Percentiles rank a stretch among this genome's conserved stretches.
Conservation (phyloP, 2,329 filamentous ascomycete species). For the Fusarium solani-melongenae region DNA sequence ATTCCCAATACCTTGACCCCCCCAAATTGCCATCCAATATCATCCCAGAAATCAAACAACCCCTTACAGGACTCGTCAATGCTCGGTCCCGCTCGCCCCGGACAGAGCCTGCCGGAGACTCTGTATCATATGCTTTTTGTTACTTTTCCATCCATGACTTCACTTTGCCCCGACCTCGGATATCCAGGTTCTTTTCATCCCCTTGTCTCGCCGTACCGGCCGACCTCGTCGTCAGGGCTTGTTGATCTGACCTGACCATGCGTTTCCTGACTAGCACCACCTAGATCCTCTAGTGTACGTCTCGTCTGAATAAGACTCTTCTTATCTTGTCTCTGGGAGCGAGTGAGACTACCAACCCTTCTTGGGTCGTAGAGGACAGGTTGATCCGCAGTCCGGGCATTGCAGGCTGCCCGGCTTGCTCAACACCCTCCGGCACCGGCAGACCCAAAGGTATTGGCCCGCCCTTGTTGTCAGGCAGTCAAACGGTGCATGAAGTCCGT, state of each 20-base stretch:
- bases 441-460: constrained; percentile 54
- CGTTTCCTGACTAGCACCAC: neutral
- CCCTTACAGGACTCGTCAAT: neutral
- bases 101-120: neutral
- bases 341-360: constrained; percentile 39
- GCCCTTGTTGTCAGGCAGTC: constrained; percentile 53
- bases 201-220: neutral
- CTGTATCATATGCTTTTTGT: neutral
- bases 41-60: neutral
- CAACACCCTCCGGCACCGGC: constrained; percentile 51
- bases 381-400: constrained; percentile 50
- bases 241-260: neutral
- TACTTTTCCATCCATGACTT: constrained; percentile 2
- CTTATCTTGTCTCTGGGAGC: neutral
- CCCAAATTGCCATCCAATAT: neutral
- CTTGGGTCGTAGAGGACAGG: constrained; percentile 51
- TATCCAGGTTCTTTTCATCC: constrained; percentile 5
- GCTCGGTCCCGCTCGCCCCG: neutral
- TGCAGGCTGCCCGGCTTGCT: constrained; percentile 49
- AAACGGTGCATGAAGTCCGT: constrained; percentile 51
- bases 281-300: constrained; percentile 12
- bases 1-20: neutral
- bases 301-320: neutral
- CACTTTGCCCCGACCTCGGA: constrained; percentile 4
- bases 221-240: neutral